Base-by-base conservation (phyloP, 306 rosid genomes). In the Sicyos baderoa region DNA sequence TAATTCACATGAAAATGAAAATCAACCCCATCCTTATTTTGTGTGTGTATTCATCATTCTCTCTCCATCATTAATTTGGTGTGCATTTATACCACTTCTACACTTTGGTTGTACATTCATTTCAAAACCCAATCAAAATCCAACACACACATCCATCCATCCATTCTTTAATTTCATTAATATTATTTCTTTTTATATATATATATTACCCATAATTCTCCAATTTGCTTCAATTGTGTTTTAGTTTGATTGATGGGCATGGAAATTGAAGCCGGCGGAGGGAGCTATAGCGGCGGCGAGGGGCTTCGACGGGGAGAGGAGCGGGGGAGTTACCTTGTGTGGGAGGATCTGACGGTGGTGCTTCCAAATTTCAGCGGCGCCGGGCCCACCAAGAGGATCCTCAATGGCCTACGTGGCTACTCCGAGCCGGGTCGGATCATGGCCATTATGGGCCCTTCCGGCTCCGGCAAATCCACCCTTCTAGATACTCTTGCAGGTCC, bases 401-500 rank as follows among this genome's bases (percentile, higher is more conserved):
- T 92, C 18, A 79, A 84, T 50, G 89, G 95, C 17, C 83, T 92
- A 55, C 77, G 22, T 72, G 96, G 96, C 5, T 85, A 53, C 85
- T 96, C 93, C 71, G 89, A 89, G 61, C 98, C 95, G 4, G 89
- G 88, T 67, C 80, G 82, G 19, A 86, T 89, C 83, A 86, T 89
- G 95, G 98, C 93, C 32, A 85, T 92, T 19, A 89, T 92, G 96
- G 98, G 98, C 70, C 98, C 98, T 18, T 92, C 96, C 70, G 98
- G 98, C 47, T 89, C 96, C 73, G 96, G 98, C 12, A 92, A 92
- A 83, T 83, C 98, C 18, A 92, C 96, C 64, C 91, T 89, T 76
- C 96, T 92, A 73, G 98, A 92, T 78, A 80, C 98, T 77, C 73
- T 92, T 64, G 91, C 96, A 79, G 98, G 98, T 79, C 21, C 74